phyloP scores from a whole-genome alignment of 129 eudicot genomes.

The Erigeron canadensis region DNA sequence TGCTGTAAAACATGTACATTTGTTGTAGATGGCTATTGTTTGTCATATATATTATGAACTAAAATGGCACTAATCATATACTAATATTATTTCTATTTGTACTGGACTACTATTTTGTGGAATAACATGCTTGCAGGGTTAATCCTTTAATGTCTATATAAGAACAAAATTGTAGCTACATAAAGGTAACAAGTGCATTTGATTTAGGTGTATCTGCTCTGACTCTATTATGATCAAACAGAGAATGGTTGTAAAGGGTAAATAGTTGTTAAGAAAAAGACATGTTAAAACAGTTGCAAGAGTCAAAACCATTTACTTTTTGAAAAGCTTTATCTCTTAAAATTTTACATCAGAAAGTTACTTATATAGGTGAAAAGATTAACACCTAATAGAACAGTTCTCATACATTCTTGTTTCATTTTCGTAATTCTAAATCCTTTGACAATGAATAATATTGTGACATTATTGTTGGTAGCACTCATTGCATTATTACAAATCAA shows the following conservation, averaged over 20 bases:
- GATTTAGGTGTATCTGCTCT: slow-evolving; percentile 41
- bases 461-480: slow-evolving; percentile 7
- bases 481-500: slow-evolving; percentile 15
- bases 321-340: not conserved
- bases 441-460: slow-evolving; percentile 22
- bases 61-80: no score
- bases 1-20: no score
- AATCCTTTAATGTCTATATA: no score
- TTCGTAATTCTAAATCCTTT: not conserved
- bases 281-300: slow-evolving; percentile 19
- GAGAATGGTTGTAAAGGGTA: slow-evolving; percentile 15
- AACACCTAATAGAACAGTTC: not conserved
- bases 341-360: not conserved
- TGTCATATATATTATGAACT: no score
- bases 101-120: no score
- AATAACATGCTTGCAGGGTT: no score
- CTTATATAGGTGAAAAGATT: slow-evolving; percentile 23
- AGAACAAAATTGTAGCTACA: slow-evolving; percentile 1
- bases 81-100: no score
- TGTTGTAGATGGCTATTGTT: no score
- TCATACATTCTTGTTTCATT: not conserved
- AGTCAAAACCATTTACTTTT: slow-evolving; percentile 12
- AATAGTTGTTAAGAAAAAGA: slow-evolving; percentile 24
- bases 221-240: slow-evolving; percentile 21
- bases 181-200: not conserved